Evolutionary conservation across 208 protist species (phyloP).

Genomic region (Leishmania mexicana): DNA sequence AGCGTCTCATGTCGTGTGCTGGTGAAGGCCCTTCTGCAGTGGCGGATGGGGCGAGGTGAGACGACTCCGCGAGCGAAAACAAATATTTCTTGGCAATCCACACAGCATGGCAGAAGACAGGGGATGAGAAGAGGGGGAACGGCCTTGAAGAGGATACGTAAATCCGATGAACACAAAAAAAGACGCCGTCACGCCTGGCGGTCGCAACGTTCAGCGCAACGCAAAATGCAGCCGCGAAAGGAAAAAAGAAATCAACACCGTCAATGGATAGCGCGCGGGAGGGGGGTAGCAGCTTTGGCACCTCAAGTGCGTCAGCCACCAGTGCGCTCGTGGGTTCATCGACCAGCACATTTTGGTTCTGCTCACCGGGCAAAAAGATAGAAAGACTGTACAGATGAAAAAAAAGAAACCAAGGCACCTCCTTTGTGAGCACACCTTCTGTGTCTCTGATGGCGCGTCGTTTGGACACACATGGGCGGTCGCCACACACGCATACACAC

Average conservation of each 20-base stretch:
- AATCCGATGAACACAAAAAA: background rate
- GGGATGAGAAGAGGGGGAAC: background rate
- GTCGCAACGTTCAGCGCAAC: background rate
- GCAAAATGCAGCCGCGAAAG: background rate
- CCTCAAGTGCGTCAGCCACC: background rate
- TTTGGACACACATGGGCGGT: background rate
- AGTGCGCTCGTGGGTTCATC: background rate
- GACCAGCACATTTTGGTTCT: background rate
- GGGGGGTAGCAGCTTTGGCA: background rate
- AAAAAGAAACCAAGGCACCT: background rate
- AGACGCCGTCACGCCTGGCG: background rate
- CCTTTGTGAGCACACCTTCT: background rate
- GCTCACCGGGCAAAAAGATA: background rate
- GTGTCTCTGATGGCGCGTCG: background rate
- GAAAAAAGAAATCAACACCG: background rate
- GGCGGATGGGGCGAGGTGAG: background rate
- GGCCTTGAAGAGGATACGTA: background rate
- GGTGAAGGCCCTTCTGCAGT: background rate
- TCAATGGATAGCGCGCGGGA: background rate
- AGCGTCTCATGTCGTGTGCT: conserved; percentile 6
- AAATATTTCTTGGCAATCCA: background rate
- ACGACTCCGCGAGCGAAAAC: background rate
- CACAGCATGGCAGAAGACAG: background rate
- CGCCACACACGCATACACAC: no score
- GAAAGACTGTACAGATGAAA: background rate